Evolutionary conservation across 306 rosid species (phyloP).

Genomic region (Cicer judaicum): DNA sequence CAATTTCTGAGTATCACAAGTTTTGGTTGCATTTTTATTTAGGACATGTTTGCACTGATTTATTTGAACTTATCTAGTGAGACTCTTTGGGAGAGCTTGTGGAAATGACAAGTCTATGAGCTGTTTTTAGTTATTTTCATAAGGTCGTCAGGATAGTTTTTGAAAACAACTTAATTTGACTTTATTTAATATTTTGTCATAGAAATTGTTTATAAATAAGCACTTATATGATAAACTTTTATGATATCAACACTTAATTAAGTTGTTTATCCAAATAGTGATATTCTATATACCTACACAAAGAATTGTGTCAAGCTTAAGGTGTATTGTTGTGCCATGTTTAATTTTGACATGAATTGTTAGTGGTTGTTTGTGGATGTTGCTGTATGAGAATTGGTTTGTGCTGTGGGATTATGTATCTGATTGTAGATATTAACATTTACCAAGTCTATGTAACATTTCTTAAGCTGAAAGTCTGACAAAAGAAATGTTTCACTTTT

Average conservation of each 20-base stretch:
- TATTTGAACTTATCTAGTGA: too few relatives aligned
- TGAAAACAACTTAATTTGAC: too few relatives aligned
- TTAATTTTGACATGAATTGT: conserved; percentile 11
- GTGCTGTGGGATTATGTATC: conserved; percentile 29
- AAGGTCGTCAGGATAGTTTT: too few relatives aligned
- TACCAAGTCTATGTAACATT: conserved; percentile 20
- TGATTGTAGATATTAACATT: conserved; percentile 6
- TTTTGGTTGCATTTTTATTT: conserved; percentile 8
- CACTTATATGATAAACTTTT: too few relatives aligned
- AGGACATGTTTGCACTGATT: too few relatives aligned
- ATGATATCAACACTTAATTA: too few relatives aligned
- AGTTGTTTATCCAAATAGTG: too few relatives aligned
- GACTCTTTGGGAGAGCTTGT: too few relatives aligned
- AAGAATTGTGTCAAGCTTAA: conserved; percentile 3
- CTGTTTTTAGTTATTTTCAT: too few relatives aligned
- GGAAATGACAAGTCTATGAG: too few relatives aligned
- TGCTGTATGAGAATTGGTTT: conserved; percentile 22
- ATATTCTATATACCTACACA: not conserved
- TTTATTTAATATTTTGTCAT: too few relatives aligned
- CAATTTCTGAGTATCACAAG: not conserved
- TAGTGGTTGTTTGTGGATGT: not conserved
- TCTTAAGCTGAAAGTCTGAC: conserved; percentile 36
- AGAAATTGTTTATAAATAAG: too few relatives aligned
- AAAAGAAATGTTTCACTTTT: conserved; percentile 39
- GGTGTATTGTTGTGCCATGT: not conserved